These are phyloP conservation scores for Fusarium musae DNA, from an alignment of 2,329 filamentous ascomycete genomes.

Conservation along the genomic window DNA sequence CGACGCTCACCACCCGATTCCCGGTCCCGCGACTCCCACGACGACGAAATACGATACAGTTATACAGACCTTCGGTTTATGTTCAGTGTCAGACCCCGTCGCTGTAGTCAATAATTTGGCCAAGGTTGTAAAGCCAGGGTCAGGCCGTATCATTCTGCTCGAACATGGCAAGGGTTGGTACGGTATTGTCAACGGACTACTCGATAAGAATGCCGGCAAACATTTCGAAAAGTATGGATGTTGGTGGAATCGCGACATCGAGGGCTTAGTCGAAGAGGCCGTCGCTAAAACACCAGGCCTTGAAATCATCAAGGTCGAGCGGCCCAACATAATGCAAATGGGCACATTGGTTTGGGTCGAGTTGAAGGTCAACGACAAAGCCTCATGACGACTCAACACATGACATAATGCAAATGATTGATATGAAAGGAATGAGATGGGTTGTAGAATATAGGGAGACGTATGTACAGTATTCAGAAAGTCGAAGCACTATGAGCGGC, in stretches of 20 bases:
- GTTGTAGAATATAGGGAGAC: conserved; percentile 40
- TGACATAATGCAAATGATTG: not conserved
- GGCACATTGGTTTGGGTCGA: conserved; percentile 71
- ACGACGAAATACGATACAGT: conserved; percentile 68
- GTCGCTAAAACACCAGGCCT: conserved; percentile 61
- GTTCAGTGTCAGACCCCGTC: conserved; percentile 68
- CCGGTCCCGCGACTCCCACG: conserved; percentile 48
- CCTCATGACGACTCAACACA: conserved; percentile 8
- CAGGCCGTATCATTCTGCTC: conserved; percentile 69
- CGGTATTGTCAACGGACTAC: conserved; percentile 63
- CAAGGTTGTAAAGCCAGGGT: conserved; percentile 60
- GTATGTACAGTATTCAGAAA: conserved; percentile 43
- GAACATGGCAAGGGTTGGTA: conserved; percentile 71
- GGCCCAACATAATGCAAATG: conserved; percentile 63
- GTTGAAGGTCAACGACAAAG: conserved; percentile 55
- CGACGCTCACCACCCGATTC: conserved; percentile 60
- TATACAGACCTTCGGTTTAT: conserved; percentile 73
- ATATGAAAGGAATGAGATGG: conserved; percentile 29
- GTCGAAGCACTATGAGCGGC: conserved; percentile 42
- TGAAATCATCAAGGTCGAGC: conserved; percentile 64
- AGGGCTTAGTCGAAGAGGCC: conserved; percentile 63
- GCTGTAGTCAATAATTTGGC: conserved; percentile 65
- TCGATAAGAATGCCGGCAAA: conserved; percentile 64
- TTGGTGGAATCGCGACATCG: conserved; percentile 76
- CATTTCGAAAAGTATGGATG: conserved; percentile 72